Evolutionary conservation across 2,329 filamentous ascomycete genomes (phyloP).

Genomic region (Fusarium devonianum): DNA sequence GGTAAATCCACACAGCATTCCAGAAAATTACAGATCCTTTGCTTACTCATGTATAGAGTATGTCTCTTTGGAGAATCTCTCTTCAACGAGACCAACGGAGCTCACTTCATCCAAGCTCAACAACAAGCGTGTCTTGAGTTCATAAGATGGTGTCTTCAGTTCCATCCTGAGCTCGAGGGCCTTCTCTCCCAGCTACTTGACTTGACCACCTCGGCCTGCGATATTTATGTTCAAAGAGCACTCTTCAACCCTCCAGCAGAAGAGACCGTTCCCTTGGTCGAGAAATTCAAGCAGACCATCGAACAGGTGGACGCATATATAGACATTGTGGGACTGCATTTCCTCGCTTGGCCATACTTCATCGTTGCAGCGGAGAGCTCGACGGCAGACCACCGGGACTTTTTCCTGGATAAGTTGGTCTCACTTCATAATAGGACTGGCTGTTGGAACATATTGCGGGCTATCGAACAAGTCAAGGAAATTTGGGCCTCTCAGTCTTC

Average conservation of each 20-base stretch:
- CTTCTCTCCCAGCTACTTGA: constrained; percentile 28
- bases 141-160: constrained; percentile 31
- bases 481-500: constrained; percentile 37
- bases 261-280: constrained; percentile 23
- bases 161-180: constrained; percentile 30
- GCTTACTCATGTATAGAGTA: constrained; percentile 4
- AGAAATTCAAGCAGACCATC: constrained; percentile 25
- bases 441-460: constrained; percentile 33
- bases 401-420: constrained; percentile 31
- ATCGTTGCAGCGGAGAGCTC: constrained; percentile 36
- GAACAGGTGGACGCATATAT: constrained; percentile 29
- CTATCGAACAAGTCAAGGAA: constrained; percentile 34
- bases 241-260: constrained; percentile 23
- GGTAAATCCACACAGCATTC: no score
- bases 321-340: constrained; percentile 29
- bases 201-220: constrained; percentile 28
- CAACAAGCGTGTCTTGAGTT: constrained; percentile 32
- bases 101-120: constrained; percentile 33
- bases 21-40: neutral
- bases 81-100: constrained; percentile 29
- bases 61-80: constrained; percentile 35
- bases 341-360: constrained; percentile 35
- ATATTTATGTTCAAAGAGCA: constrained; percentile 35
- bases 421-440: constrained; percentile 27
- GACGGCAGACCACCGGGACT: constrained; percentile 24